Conservation (phyloP, 73 alveolate species). For the Urostyla sp. region DNA sequence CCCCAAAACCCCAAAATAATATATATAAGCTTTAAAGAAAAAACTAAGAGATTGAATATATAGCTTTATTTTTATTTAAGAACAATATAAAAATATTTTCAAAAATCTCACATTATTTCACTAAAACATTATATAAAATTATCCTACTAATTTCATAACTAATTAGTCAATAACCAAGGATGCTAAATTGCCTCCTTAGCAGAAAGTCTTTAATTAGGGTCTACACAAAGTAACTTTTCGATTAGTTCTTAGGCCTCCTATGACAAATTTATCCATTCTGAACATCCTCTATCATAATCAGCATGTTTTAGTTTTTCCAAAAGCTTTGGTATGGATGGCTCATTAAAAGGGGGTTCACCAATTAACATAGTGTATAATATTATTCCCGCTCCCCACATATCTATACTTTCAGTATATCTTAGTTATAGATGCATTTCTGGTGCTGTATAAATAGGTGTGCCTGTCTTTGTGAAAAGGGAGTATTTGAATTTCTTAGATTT, state of each 20-base stretch:
- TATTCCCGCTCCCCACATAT: constrained; percentile 57
- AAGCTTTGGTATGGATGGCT: constrained; percentile 5
- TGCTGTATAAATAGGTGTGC: constrained; percentile 50
- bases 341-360: constrained; percentile 46
- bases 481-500: constrained; percentile 10
- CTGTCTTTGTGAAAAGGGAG: constrained; percentile 35
- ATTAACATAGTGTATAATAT: constrained; percentile 22
- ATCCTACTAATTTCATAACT: too few species aligned
- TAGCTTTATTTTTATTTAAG: too few species aligned
- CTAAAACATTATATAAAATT: too few species aligned
- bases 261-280: constrained; percentile 56
- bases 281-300: constrained; percentile 34
- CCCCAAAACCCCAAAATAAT: too few species aligned
- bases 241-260: constrained; percentile 65
- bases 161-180: constrained; percentile 69
- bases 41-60: too few species aligned
- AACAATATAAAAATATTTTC: too few species aligned
- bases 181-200: constrained; percentile 69
- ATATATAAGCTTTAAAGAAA: too few species aligned
- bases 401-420: constrained; percentile 41
- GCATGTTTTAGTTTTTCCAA: constrained; percentile 45
- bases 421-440: constrained; percentile 41
- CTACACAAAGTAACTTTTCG: constrained; percentile 66
- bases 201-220: constrained; percentile 56
- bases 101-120: too few species aligned